Conservation (phyloP, 768 basidiomycete species). For the Calocybe gangraenosa region DNA sequence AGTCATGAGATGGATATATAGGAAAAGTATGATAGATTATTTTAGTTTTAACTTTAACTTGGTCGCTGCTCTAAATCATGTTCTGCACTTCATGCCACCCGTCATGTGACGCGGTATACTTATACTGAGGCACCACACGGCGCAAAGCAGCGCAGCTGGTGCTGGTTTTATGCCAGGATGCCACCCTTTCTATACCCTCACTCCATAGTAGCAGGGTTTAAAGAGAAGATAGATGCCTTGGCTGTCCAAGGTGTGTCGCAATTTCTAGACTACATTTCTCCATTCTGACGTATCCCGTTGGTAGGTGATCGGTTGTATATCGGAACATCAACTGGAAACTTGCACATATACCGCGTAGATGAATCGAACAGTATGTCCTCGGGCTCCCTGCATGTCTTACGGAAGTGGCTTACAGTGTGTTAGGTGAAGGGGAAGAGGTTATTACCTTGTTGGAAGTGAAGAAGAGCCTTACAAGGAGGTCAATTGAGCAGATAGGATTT, state of each 20-base stretch:
- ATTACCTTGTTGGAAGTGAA: constrained; percentile 57
- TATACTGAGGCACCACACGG: background rate
- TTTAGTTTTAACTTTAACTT: too few relatives aligned
- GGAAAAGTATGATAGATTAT: too few relatives aligned
- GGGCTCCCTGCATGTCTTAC: background rate
- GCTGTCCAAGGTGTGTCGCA: constrained; percentile 33
- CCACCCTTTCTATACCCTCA: constrained; percentile 28
- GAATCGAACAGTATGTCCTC: constrained; percentile 30
- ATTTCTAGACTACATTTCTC: background rate
- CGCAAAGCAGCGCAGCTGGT: background rate
- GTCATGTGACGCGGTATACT: too few relatives aligned
- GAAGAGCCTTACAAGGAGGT: constrained; percentile 57
- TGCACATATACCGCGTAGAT: constrained; percentile 48
- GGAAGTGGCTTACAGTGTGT: background rate
- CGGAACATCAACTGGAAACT: constrained; percentile 52
- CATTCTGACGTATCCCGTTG: too few relatives aligned
- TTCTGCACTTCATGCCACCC: too few relatives aligned
- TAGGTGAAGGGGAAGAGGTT: constrained; percentile 26
- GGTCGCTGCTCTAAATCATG: too few relatives aligned
- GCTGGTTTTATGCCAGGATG: too few relatives aligned
- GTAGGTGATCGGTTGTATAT: constrained; percentile 61
- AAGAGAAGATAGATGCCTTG: constrained; percentile 42
- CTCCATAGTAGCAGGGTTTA: constrained; percentile 32
- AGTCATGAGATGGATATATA: too few relatives aligned
- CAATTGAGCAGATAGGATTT: constrained; percentile 86